Evolutionary conservation across 345 rosid species (phyloP).

Genomic region (Gossypioides kirkii): DNA sequence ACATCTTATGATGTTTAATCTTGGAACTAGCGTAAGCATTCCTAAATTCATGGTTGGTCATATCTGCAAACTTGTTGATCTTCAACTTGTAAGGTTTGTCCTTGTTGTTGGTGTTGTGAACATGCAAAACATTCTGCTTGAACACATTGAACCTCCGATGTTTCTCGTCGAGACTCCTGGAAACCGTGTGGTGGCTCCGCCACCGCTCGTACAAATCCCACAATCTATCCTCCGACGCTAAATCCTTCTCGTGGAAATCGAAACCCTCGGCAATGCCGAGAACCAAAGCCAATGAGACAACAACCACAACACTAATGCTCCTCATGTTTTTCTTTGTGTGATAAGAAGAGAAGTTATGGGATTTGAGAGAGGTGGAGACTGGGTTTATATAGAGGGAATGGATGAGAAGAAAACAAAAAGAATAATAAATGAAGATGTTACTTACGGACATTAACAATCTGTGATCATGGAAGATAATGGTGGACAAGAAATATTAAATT

Average conservation of each 20-base stretch:
- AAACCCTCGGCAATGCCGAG: constrained; percentile 42
- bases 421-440: constrained; percentile 26
- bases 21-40: constrained; percentile 60
- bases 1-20: constrained; percentile 61
- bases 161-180: constrained; percentile 62
- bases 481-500: neutral
- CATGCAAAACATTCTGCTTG: constrained; percentile 62
- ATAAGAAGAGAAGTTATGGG: neutral
- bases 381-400: constrained; percentile 29
- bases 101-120: constrained; percentile 61
- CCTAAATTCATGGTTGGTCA: constrained; percentile 75
- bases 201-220: constrained; percentile 82
- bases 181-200: constrained; percentile 80
- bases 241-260: constrained; percentile 62
- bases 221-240: constrained; percentile 56
- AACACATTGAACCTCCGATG: constrained; percentile 68
- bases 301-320: constrained; percentile 23
- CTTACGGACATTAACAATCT: constrained; percentile 40
- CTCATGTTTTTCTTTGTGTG: constrained; percentile 1
- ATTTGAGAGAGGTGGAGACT: neutral
- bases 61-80: constrained; percentile 81
- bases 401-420: constrained; percentile 10
- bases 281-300: constrained; percentile 38
- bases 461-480: constrained; percentile 3
- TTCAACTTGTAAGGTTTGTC: constrained; percentile 74